Base-by-base conservation (phyloP, 116 monocot genomes). In the Phalaenopsis hybrid region DNA sequence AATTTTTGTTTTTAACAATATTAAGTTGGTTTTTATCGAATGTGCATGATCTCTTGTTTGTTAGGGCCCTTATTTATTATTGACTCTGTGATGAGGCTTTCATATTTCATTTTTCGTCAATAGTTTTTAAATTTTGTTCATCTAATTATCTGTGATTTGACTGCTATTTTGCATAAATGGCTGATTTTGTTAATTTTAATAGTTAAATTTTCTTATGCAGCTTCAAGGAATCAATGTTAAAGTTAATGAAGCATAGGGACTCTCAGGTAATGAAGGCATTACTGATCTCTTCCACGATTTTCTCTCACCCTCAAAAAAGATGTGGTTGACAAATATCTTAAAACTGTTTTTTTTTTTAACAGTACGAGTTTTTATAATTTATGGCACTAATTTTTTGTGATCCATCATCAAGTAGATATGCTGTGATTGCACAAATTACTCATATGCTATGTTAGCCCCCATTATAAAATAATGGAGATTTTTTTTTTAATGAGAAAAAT, bases 181-280 rank as follows among this genome's bases (percentile, higher is more conserved):
- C 18, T 58, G 57, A 79, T 21, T 79, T 25, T 79, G 57, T 59
- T 12, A 17, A 18, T 25, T 46, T 49, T 72, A 45, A 51, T 81
- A 25, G 48, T 50, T 61, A 17, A 79, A 44, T 52, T 41, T 41
- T 50, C 61, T 44, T 20, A 18, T 92, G 85, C 87, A 92, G 92
- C 78, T 92, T 92, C 82, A 92, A 81, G 81, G 90, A 92, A 9
- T 88, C 92, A 65, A 87, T 92, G 78, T 73, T 87, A 79, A 82
- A 79, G 33, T 76, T 92, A 67, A 84, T 86, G 61, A 87, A 75
- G 78, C 90, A 92, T 87, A 83, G 81, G 25, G 85, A 92, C 67
- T 79, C 76, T 2, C 83, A 88, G 92, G 92, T 92, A 88, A 65
- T 16, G 15, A 55, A 55, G 4, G 16, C 13, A 2, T 13, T 15